Base-by-base conservation (phyloP, 352 stramenopile species). In the Heterotrichella gracilis region DNA sequence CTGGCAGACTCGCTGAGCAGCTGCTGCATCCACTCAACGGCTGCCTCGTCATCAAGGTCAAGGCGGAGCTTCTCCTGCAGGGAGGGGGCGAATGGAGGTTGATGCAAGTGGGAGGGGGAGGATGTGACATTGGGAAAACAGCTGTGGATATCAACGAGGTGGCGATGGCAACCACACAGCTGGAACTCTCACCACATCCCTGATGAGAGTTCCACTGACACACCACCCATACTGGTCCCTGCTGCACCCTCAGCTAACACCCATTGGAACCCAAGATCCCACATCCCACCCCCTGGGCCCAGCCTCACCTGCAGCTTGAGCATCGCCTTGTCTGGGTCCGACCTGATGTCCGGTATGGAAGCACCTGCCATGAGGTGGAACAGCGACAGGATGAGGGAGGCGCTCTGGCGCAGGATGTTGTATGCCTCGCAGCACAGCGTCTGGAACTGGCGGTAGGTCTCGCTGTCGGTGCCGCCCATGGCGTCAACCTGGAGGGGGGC, bases 291-390 rank as follows among this genome's bases (percentile, higher is more conserved):
- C n/a, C n/a, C n/a, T n/a, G n/a, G n/a, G n/a, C n/a, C n/a, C n/a
- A n/a, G n/a, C n/a, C n/a, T n/a, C n/a, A 70, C 68, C 68, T 71
- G 68, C 41, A 23, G 21, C 0, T 73, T 68, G 22, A 74, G 23
- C 22, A 25, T 72, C 68, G n/a, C n/a, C n/a, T n/a, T n/a, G n/a
- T 83, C 82, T 0, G 82, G 83, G 39, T 90, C 83, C 25, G 76
- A 82, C 40, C 81, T 84, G 14, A 90, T 67, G 69, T 87, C 80
- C 73, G 96, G 85, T 73, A 99, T 97, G 25, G 88, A 90, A 20
- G 90, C 93, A 77, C 98, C 92, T 17, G 88, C 87, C 92, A 98
- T 98, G 20, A 99, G 78, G 73, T 88, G 89, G 9, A 99, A 80
- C 70, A 99, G 76, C 73, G 96, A 98, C 23, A 99, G 76, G 70